Evolutionary conservation across 1,139 yeast species (phyloP), one percentile per base, ranked within the genome.

Genomic region (Suhomyces choctaworum): DNA sequence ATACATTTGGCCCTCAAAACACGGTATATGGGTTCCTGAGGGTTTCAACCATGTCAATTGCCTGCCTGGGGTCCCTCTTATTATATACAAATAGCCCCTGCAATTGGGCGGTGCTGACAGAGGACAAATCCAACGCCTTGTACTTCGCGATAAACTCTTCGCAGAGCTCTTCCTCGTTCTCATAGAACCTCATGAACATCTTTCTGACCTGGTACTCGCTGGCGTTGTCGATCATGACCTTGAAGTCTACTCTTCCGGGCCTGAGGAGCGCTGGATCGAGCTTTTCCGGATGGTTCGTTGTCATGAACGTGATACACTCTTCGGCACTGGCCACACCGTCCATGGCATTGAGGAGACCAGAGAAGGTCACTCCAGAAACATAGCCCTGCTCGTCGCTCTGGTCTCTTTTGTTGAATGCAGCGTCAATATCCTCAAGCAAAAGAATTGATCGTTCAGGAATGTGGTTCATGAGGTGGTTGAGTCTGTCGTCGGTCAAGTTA

Each of bases 281-380:
- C 44, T 78, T 78, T 48, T 92, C 97, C 0, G 97, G 97, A 54
- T 92, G 98, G 60, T 92, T 92, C 15, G 98, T 90, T 11, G 99
- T 92, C 98, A 92, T 92, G 60, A 92, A 92, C 0, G 97, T 92
- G 26, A 92, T 74, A 32, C 96, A 84, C 54, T 92, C 98, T 54
- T 92, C 98, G 1, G 97, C 96, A 29, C 96, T 86, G 2, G 97
- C 95, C n/a, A 92, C 98, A 32, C 98, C 99, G 58, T 92, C 99
- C 31, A 92, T 70, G 0, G 98, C 96, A 57, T 92, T 92, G 43
- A 92, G 67, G 34, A 92, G 70, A 0, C 98, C 99, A 31, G 96
- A 86, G 55, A 92, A 94, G 1, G 99, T 92, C 15, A 94, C 97
- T 11, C 96, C 96, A 0, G 95, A 80, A 19, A 58, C 58, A 56